Evolutionary conservation across 768 basidiomycete genomes (phyloP), one percentile per base, ranked within the genome.

Genomic region (Boletus reticuloceps): DNA sequence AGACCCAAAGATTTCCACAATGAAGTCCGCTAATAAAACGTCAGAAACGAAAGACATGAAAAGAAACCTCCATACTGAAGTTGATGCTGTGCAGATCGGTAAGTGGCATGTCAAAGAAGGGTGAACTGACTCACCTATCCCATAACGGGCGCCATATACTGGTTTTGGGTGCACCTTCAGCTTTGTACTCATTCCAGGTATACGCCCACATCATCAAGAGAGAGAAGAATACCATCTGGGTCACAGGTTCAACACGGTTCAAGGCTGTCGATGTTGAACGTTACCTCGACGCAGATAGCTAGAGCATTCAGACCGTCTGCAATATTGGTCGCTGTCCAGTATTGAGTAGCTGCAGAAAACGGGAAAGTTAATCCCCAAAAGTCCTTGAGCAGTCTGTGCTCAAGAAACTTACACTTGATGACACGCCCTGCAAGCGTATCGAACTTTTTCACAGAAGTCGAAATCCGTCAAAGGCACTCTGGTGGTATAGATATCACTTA

Each of bases 131-230:
- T 27, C n/a, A 67, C 69, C 69, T 70, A 67, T 94, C 90, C 83
- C 80, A 85, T 19, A 94, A 70, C 2, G 91, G 86, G 32, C 82
- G 76, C 80, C 86, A 82, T 52, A 88, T 76, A 36, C 82, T 77
- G 2, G 86, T 89, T 38, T 78, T 69, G 9, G 65, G 64, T 1
- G 65, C 60, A 16, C 76, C 82, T 20, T 71, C 59, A 29, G 73
- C 58, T n/a, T 64, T 71, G 72, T 94, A 95, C 61, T 94, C 92
- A 0, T 72, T 77, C 58, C 78, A 76, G 11, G 78, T 79, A 67
- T 94, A 96, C 0, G 93, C 88, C 89, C 89, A 94, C 75, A 82
- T 80, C 88, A 94, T 94, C 43, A 88, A 68, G 0, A 68, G 43
- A 5, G 91, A 75, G 67, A 94, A 94, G 65, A 92, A 74, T 43